phyloP scores from a whole-genome alignment of 202 grass and related monocot genomes.

The Digitaria exilis region DNA sequence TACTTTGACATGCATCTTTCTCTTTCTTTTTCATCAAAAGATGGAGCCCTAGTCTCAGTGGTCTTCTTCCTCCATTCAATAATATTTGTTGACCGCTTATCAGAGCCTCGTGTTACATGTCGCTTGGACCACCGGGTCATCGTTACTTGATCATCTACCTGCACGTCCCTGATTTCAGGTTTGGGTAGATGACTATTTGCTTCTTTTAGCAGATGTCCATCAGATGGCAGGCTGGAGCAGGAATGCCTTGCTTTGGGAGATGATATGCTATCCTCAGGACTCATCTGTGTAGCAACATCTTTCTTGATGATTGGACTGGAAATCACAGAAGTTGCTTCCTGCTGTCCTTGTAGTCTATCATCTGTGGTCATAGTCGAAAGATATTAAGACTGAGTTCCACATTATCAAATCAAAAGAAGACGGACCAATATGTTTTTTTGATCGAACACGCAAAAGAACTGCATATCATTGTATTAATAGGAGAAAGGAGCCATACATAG shows the following conservation, averaged over 20 bases:
- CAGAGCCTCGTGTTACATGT: slow-evolving; percentile 69
- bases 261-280: slow-evolving; percentile 66
- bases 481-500: no score
- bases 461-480: no score
- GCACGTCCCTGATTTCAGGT: slow-evolving; percentile 86
- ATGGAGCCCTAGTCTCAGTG: slow-evolving; percentile 48
- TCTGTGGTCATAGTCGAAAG: slow-evolving; percentile 51
- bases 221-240: slow-evolving; percentile 60
- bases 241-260: slow-evolving; percentile 73
- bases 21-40: slow-evolving; percentile 88
- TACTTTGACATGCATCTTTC: slow-evolving; percentile 78
- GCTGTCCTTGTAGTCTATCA: slow-evolving; percentile 55
- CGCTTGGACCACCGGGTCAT: slow-evolving; percentile 94
- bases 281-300: slow-evolving; percentile 97
- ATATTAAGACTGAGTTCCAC: slow-evolving; percentile 11
- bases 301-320: slow-evolving; percentile 68
- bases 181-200: slow-evolving; percentile 56
- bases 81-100: slow-evolving; percentile 84
- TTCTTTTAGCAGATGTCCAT: slow-evolving; percentile 59
- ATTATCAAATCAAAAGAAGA: not conserved
- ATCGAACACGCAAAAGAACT: no score
- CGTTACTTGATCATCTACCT: slow-evolving; percentile 94
- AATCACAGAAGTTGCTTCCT: slow-evolving; percentile 52
- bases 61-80: slow-evolving; percentile 94
- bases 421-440: no score